phyloP scores from a whole-genome alignment of 2,329 filamentous ascomycete genomes.

The Dothidotthia symphoricarpi region DNA sequence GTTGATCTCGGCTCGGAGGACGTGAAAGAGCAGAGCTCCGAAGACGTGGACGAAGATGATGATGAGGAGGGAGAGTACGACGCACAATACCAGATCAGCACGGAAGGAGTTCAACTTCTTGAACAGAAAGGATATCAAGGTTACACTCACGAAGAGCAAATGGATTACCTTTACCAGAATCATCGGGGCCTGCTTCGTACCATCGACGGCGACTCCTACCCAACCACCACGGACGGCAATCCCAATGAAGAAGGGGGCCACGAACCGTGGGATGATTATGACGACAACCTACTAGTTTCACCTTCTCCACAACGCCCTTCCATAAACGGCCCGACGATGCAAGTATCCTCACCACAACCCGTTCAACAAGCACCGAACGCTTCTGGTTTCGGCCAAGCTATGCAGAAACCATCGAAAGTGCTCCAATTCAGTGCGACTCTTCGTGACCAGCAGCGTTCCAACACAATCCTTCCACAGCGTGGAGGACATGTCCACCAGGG shows the following conservation, averaged over 20 bases:
- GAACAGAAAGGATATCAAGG: constrained; percentile 1
- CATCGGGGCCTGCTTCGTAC: constrained; percentile 5
- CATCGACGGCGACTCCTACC: constrained; percentile 38
- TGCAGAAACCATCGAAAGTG: constrained; percentile 5
- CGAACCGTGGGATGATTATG: constrained; percentile 11
- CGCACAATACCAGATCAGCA: constrained; percentile 1
- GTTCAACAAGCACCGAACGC: constrained; percentile 5
- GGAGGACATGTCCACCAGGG: constrained; percentile 3
- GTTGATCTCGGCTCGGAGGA: constrained; percentile 9
- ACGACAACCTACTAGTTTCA: constrained; percentile 3
- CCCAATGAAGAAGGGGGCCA: constrained; percentile 15
- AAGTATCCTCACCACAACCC: constrained; percentile 5
- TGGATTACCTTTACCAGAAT: constrained; percentile 3
- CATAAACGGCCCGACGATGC: constrained; percentile 6
- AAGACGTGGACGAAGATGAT: constrained; percentile 5
- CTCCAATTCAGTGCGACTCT: constrained; percentile 16
- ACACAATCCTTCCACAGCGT: constrained; percentile 4
- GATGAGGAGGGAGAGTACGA: constrained; percentile 2
- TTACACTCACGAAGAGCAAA: constrained; percentile 1
- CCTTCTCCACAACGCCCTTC: constrained; percentile 11
- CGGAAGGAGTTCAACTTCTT: constrained; percentile 4
- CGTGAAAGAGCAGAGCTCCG: constrained; percentile 10
- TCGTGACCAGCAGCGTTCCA: constrained; percentile 19
- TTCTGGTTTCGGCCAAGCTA: neutral
- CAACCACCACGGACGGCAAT: constrained; percentile 38